Base-by-base conservation (phyloP, 2,329 filamentous ascomycete genomes). In the Claviceps sp. region DNA sequence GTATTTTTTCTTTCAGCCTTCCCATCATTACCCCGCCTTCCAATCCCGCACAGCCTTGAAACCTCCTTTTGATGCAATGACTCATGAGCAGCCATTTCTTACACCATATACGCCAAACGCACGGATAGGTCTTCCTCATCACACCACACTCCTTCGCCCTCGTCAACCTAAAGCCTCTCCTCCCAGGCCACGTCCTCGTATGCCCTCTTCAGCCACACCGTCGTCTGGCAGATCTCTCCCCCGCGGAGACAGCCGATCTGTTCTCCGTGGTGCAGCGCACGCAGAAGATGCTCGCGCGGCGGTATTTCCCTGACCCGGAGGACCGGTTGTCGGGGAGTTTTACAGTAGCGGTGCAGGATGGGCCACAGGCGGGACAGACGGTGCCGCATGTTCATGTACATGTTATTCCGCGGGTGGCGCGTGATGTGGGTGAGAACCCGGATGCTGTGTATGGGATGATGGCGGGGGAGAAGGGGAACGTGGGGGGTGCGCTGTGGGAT, bases 261-360 rank as follows among this genome's bases (percentile, higher is more conserved):
- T 95, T 96, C 70, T 67, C 77, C n/a, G 85, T 90, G 1, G 89
- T 95, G 29, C 88, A 93, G 66, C 80, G 81, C 42, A 83, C 95
- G 5, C 84, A 90, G 60, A 78, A 77, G 46, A 89, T 94, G 72
- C 76, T 96, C 11, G 78, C 78, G 0, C 68, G 66, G 16, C 66
- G 71, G 38, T 81, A 81, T 62, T 82, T 83, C 57, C 56, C 61
- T 8, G 73, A 34, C 66, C 81, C 55, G 76, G 50, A 60, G 20
- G 45, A 50, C 16, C 26, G 50, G 43, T 64, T 68, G 9, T 68
- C 81, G 5, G 81, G 86, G 9, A 86, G 87, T 54, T 85, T 97
- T 70, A 97, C 95, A 64, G 83, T 98, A 48, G 90, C 91, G 0
- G 78, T 98, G n/a, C 93, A 98, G 66, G 93, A 98, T 66, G 93